These are phyloP conservation scores for Botrytis squamosa DNA, from an alignment of 2,329 filamentous ascomycete genomes.

Conservation along the genomic window DNA sequence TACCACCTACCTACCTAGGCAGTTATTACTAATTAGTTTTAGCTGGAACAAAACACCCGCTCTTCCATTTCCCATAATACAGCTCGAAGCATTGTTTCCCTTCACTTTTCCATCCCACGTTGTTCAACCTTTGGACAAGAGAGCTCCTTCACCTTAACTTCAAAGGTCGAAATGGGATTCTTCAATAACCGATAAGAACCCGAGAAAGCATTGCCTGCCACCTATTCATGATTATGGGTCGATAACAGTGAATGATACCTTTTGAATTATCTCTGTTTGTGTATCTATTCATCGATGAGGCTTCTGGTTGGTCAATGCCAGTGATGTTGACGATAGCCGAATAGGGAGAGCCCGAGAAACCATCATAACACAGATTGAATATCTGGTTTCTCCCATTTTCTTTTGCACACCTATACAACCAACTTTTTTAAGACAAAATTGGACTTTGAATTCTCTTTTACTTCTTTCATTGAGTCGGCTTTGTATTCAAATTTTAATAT, in stretches of 20 bases:
- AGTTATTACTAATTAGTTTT: neutral
- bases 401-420: neutral
- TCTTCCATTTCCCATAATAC: neutral
- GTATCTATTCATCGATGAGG: neutral
- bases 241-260: neutral
- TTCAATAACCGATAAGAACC: neutral
- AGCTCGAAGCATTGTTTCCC: neutral
- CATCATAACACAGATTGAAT: neutral
- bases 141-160: neutral
- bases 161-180: neutral
- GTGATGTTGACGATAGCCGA: neutral
- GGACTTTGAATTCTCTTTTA: neutral
- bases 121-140: neutral
- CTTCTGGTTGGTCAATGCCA: neutral
- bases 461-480: slow-evolving; percentile 3
- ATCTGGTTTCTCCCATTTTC: neutral
- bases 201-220: neutral
- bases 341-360: neutral
- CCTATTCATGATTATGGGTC: neutral
- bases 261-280: neutral
- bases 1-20: neutral
- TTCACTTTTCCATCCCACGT: neutral
- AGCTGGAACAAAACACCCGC: neutral
- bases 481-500: slow-evolving; percentile 2
- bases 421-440: neutral